These are phyloP conservation scores for Lichtheimia hyalospora DNA, from an alignment of 371 early-diverging fungal species.

Conservation along the genomic window DNA sequence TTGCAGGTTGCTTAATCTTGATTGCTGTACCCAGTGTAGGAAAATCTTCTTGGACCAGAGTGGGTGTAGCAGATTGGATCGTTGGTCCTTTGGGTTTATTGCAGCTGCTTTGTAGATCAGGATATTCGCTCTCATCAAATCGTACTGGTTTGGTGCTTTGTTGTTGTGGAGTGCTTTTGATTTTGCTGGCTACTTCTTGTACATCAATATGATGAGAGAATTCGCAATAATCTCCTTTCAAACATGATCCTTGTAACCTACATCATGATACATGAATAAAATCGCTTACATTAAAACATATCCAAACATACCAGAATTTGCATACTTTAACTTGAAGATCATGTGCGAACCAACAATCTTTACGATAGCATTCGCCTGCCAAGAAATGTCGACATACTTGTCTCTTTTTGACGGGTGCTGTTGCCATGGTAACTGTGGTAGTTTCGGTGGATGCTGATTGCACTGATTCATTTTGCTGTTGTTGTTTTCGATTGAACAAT, in stretches of 20 bases:
- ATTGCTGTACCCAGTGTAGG: conserved; percentile 34
- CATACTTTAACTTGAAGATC: conserved; percentile 71
- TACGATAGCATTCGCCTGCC: conserved; percentile 72
- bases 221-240: conserved; percentile 70
- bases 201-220: conserved; percentile 61
- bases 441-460: conserved; percentile 9
- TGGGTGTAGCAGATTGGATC: background rate
- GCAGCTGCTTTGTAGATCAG: conserved; percentile 15
- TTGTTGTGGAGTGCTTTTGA: conserved; percentile 6
- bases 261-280: background rate
- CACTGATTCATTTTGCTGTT: background rate
- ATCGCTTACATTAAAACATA: background rate
- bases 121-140: conserved; percentile 31
- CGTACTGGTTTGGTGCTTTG: conserved; percentile 5
- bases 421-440: conserved; percentile 8
- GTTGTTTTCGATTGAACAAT: conserved; percentile 16
- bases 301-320: conserved; percentile 66
- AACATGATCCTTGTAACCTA: conserved; percentile 67
- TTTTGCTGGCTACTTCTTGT: conserved; percentile 38
- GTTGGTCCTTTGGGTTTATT: background rate
- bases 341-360: conserved; percentile 83
- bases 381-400: conserved; percentile 78
- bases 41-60: conserved; percentile 29
- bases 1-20: conserved; percentile 15
- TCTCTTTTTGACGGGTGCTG: conserved; percentile 26